phyloP scores from a whole-genome alignment of 2,329 filamentous ascomycete species.

The Geosmithia morbida region DNA sequence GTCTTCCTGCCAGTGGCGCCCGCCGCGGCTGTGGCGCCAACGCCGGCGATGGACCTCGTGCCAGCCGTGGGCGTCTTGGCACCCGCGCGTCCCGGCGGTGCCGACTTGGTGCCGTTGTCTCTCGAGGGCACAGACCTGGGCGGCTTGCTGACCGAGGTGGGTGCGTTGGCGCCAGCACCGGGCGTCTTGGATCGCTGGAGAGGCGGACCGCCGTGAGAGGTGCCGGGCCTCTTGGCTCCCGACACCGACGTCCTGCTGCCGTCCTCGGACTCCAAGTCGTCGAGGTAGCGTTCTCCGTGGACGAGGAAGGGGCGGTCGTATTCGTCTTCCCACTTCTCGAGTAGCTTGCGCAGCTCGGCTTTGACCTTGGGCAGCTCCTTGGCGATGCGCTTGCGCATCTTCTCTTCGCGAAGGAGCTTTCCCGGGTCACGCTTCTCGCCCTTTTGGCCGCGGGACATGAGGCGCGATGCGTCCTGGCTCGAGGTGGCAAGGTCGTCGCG shows the following conservation, averaged over 20 bases:
- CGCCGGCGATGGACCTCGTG: not conserved
- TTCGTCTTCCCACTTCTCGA: constrained; percentile 85
- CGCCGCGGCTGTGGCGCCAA: constrained; percentile 9
- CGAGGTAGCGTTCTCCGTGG: constrained; percentile 81
- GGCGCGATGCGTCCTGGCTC: constrained; percentile 84
- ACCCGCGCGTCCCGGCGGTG: constrained; percentile 20
- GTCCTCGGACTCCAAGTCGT: constrained; percentile 57
- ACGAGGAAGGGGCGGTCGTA: constrained; percentile 89
- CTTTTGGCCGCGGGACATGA: constrained; percentile 84
- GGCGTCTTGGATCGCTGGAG: constrained; percentile 56
- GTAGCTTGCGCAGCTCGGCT: constrained; percentile 63
- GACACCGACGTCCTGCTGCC: constrained; percentile 23
- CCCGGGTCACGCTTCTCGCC: constrained; percentile 91
- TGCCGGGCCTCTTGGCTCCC: constrained; percentile 33
- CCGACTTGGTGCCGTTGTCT: constrained; percentile 13
- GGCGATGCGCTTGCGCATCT: constrained; percentile 93
- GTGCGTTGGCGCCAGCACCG: constrained; percentile 28
- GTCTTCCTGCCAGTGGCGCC: constrained; percentile 9
- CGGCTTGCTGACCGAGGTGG: constrained; percentile 28
- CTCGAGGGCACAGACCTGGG: constrained; percentile 17
- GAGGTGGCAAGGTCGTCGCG: constrained; percentile 78
- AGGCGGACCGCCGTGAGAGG: not conserved
- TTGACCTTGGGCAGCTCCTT: constrained; percentile 93
- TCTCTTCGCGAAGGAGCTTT: constrained; percentile 87
- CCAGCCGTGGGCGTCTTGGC: constrained; percentile 42